Conservation (phyloP, 2,329 filamentous ascomycete species). For the Colletotrichum euphorbiae region DNA sequence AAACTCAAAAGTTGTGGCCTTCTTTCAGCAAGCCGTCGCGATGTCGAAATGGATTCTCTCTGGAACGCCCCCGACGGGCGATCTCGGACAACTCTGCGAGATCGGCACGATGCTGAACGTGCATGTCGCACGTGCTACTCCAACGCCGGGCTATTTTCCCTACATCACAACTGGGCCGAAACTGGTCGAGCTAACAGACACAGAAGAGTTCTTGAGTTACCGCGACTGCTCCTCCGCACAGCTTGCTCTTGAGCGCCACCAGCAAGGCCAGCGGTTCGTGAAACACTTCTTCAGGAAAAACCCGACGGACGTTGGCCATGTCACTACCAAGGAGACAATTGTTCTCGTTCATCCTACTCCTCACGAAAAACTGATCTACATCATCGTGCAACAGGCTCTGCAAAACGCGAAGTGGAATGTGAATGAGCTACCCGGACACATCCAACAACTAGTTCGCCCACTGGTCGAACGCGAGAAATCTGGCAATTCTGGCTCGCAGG, state of each 20-base stretch:
- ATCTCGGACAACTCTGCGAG: slow-evolving; percentile 51
- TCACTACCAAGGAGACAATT: slow-evolving; percentile 42
- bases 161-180: slow-evolving; percentile 49
- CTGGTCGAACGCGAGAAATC: slow-evolving; percentile 5
- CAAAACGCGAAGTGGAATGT: slow-evolving; percentile 46
- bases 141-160: slow-evolving; percentile 51
- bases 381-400: slow-evolving; percentile 47
- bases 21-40: slow-evolving; percentile 49
- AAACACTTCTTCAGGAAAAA: slow-evolving; percentile 48
- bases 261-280: slow-evolving; percentile 49
- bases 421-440: slow-evolving; percentile 30
- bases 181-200: slow-evolving; percentile 45
- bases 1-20: slow-evolving; percentile 46
- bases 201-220: slow-evolving; percentile 50
- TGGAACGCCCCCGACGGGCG: slow-evolving; percentile 54
- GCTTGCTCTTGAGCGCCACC: slow-evolving; percentile 50
- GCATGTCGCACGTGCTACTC: slow-evolving; percentile 53
- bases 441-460: neutral
- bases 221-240: slow-evolving; percentile 50
- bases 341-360: slow-evolving; percentile 45
- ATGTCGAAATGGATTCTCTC: slow-evolving; percentile 57
- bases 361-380: slow-evolving; percentile 44
- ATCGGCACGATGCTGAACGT: slow-evolving; percentile 51
- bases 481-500: neutral
- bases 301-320: slow-evolving; percentile 43